A percentile compares a stretch with the other conserved stretches of the same genome.
Conservation (phyloP, 768 basidiomycete species). For the Hydnomerulius pinastri region DNA sequence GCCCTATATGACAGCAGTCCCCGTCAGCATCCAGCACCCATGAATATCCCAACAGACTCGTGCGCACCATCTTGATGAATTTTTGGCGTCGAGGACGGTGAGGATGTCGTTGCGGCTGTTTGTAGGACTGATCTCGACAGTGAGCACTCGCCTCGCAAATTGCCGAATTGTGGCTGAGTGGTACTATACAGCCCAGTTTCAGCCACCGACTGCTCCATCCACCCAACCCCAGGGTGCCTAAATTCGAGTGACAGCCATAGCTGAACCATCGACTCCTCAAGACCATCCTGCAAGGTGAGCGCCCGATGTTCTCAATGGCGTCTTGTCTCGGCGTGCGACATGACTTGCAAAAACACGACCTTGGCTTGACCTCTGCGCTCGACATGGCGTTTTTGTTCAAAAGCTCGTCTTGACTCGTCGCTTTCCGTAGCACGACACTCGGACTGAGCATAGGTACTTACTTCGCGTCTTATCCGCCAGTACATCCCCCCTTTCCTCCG, state of each 20-base stretch:
- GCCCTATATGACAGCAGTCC: slow-evolving; percentile 58
- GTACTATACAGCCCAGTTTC: slow-evolving; percentile 27
- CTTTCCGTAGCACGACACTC: slow-evolving; percentile 84
- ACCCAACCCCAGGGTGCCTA: slow-evolving; percentile 23
- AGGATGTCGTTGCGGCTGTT: slow-evolving; percentile 19
- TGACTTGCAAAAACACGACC: no score
- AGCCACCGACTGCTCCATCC: slow-evolving; percentile 22
- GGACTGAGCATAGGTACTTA: slow-evolving; percentile 61
- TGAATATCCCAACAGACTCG: slow-evolving; percentile 7
- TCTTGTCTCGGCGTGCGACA: no score
- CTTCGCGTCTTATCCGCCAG: slow-evolving; percentile 25
- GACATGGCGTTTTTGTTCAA: slow-evolving; percentile 11
- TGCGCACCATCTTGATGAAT: slow-evolving; percentile 53
- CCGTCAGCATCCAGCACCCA: slow-evolving; percentile 15
- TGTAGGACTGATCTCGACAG: neutral
- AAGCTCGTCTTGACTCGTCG: slow-evolving; percentile 69
- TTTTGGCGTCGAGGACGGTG: slow-evolving; percentile 26
- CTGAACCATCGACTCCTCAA: neutral
- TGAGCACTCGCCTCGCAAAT: slow-evolving; percentile 6
- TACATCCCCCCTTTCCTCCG: slow-evolving; percentile 16
- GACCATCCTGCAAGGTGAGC: neutral
- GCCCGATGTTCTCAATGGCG: no score
- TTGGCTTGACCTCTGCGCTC: no score
- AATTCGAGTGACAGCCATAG: neutral
- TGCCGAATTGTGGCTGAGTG: slow-evolving; percentile 27